These are phyloP conservation scores for Zasmidium citrigriseum DNA, from an alignment of 2,329 filamentous ascomycete genomes.

Conservation along the genomic window DNA sequence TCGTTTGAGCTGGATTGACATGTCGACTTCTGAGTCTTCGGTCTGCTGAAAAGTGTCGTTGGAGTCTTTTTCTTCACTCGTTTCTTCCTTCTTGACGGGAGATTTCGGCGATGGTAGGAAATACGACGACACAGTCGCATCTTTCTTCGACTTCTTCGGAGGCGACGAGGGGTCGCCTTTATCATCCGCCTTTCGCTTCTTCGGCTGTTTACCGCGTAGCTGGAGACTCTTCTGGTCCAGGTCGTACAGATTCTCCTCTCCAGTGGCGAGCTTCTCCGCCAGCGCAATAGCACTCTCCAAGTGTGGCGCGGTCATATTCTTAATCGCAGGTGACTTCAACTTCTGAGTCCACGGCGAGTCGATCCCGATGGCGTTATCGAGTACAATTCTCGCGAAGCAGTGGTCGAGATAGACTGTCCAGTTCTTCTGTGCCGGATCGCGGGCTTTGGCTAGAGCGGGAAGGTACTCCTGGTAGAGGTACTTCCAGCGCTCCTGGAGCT, in stretches of 20 bases:
- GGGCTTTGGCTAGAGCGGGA: constrained; percentile 31
- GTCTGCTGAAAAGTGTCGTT: constrained; percentile 1
- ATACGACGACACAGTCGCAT: constrained; percentile 29
- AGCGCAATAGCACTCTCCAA: constrained; percentile 40
- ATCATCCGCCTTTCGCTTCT: constrained; percentile 22
- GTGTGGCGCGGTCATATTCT: constrained; percentile 45
- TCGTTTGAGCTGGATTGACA: constrained; percentile 36
- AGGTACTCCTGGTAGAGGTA: constrained; percentile 31
- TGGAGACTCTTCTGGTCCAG: constrained; percentile 44
- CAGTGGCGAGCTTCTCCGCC: constrained; percentile 39
- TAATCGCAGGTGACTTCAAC: constrained; percentile 45
- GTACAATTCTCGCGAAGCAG: constrained; percentile 48
- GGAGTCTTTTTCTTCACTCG: background rate
- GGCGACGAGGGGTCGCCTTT: background rate
- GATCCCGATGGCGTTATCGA: constrained; percentile 44
- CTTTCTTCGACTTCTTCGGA: constrained; percentile 1
- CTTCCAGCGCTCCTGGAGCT: constrained; percentile 28
- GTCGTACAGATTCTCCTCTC: constrained; percentile 40
- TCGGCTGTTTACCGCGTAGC: constrained; percentile 38
- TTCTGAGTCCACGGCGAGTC: constrained; percentile 45
- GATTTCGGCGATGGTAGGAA: constrained; percentile 31
- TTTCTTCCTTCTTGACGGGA: constrained; percentile 3
- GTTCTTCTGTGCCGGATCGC: constrained; percentile 34
- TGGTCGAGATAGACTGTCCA: constrained; percentile 49
- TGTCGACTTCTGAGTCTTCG: constrained; percentile 12